Percentiles rank a stretch among this genome's conserved stretches.
Evolutionary conservation across 2,329 filamentous ascomycete species (phyloP).

Genomic region (Fusarium sp.): DNA sequence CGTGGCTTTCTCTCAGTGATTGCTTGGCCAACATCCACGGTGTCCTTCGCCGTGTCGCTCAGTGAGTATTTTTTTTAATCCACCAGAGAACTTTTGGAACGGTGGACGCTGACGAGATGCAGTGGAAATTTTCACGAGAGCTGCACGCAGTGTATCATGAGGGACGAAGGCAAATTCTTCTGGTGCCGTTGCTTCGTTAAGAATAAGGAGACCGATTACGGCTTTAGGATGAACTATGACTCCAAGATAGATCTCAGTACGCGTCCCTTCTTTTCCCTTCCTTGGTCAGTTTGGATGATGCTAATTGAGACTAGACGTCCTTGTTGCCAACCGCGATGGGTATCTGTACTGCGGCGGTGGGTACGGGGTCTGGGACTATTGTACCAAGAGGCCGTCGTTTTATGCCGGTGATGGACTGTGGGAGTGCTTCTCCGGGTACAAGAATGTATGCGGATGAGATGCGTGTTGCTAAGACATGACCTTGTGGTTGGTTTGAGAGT

Average conservation of each 20-base stretch:
- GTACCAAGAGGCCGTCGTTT: constrained; percentile 14
- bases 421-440: neutral
- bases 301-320: constrained; percentile 12
- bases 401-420: neutral
- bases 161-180: neutral
- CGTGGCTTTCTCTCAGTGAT: constrained; percentile 26
- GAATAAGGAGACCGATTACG: no score
- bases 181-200: constrained; percentile 22
- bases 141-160: constrained; percentile 28
- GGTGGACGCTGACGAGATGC: neutral
- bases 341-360: constrained; percentile 22
- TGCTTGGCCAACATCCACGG: constrained; percentile 32
- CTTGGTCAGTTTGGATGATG: accelerated
- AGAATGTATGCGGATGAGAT: neutral
- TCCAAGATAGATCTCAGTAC: constrained; percentile 20
- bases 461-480: neutral
- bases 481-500: neutral
- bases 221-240: neutral
- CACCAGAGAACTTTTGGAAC: neutral
- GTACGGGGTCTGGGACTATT: constrained; percentile 17
- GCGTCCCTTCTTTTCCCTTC: neutral
- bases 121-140: constrained; percentile 25
- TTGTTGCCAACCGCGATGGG: constrained; percentile 24
- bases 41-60: constrained; percentile 2
- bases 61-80: neutral